A percentile compares a stretch with the other conserved stretches of the same genome.
These are phyloP conservation scores for Neonectria faginata DNA, from an alignment of 2,329 filamentous ascomycete genomes.

Conservation along the genomic window DNA sequence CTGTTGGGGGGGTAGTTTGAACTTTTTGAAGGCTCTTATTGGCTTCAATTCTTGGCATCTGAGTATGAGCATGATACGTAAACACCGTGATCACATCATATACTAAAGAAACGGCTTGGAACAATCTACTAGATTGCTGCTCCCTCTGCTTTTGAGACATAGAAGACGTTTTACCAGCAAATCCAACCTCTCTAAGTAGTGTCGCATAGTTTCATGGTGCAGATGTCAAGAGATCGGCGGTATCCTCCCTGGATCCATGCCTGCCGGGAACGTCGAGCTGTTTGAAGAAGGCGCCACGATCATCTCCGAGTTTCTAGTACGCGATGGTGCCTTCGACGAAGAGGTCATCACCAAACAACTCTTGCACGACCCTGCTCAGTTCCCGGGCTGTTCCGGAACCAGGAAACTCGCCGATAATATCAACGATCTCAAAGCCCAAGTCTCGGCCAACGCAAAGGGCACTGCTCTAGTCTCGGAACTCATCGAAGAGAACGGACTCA, in stretches of 20 bases:
- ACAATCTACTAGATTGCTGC: too few species aligned
- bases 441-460: conserved; percentile 87
- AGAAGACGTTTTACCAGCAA: too few species aligned
- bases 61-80: too few species aligned
- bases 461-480: conserved; percentile 79
- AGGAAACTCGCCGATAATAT: conserved; percentile 85
- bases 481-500: conserved; percentile 78
- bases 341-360: conserved; percentile 78
- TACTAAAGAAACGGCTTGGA: too few species aligned
- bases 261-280: conserved; percentile 73
- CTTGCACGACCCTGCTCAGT: conserved; percentile 77
- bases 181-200: too few species aligned
- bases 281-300: conserved; percentile 73
- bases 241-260: conserved; percentile 86
- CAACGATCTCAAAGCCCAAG: conserved; percentile 87
- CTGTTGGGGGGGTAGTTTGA: background rate
- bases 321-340: conserved; percentile 82
- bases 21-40: background rate
- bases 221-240: conserved; percentile 69
- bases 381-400: conserved; percentile 81
- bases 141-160: too few species aligned
- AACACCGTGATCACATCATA: too few species aligned
- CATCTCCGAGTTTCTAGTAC: conserved; percentile 77
- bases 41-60: background rate
- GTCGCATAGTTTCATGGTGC: too few species aligned